A percentile compares a stretch with the other conserved stretches of the same genome.
phyloP scores from a whole-genome alignment of 768 basidiomycete species.

The Lactifluus echinatus region DNA sequence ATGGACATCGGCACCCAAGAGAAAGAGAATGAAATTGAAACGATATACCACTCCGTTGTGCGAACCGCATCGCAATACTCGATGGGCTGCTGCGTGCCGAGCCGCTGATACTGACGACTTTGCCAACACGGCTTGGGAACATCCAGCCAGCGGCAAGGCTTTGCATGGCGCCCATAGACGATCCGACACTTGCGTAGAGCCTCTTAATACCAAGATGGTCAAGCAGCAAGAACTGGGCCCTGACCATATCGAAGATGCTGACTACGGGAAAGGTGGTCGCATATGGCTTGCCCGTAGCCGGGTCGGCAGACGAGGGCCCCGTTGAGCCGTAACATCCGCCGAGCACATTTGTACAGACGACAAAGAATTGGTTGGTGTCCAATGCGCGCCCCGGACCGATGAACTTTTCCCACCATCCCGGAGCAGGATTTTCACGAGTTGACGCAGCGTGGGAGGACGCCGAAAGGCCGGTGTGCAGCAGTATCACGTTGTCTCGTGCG shows the following conservation, averaged over 20 bases:
- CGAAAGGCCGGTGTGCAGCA: constrained; percentile 92
- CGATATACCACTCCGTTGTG: constrained; percentile 84
- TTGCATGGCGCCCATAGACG: constrained; percentile 98
- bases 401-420: constrained; percentile 99
- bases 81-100: constrained; percentile 88
- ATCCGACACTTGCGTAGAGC: constrained; percentile 89
- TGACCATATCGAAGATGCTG: constrained; percentile 95
- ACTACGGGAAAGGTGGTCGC: constrained; percentile 88
- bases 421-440: constrained; percentile 61
- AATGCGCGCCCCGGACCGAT: constrained; percentile 92
- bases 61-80: constrained; percentile 91
- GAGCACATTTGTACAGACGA: constrained; percentile 94
- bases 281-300: constrained; percentile 59
- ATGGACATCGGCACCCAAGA: not conserved
- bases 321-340: constrained; percentile 98
- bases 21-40: not conserved
- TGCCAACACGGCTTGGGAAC: constrained; percentile 78
- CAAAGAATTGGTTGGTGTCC: constrained; percentile 86
- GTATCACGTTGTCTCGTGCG: constrained; percentile 75
- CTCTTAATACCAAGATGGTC: constrained; percentile 77
- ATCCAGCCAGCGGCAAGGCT: constrained; percentile 94
- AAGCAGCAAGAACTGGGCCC: constrained; percentile 80
- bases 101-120: constrained; percentile 90
- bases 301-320: constrained; percentile 81
- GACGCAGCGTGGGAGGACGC: constrained; percentile 93